Evolutionary conservation across 208 protist genomes (phyloP), one percentile per base, ranked within the genome.

Genomic region (Phytomonas francai): DNA sequence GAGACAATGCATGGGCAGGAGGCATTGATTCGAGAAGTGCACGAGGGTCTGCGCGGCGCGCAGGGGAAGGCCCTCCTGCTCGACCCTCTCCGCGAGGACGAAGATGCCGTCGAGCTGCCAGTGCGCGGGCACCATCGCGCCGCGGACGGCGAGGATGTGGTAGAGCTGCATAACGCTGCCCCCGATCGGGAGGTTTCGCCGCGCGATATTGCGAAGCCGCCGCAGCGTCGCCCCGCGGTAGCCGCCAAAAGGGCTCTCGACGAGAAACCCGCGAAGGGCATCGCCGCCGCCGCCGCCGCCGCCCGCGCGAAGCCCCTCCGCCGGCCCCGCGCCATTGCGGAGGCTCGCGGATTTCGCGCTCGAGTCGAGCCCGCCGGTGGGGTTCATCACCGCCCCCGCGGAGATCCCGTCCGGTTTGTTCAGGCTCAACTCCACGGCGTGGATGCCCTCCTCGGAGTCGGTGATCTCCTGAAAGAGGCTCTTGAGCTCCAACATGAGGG

Each of bases 381-480:
- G 68, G 28, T 74, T 71, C 22, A 71, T 61, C 25, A 67, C 2
- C 54, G 71, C 61, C 6, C 71, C 67, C 16, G 62, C 58, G n/a
- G n/a, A n/a, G n/a, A n/a, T n/a, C n/a, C n/a, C n/a, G n/a, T n/a
- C n/a, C n/a, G n/a, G 33, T 63, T 62, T 28, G 71, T 76, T n/a
- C n/a, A n/a, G n/a, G n/a, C n/a, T n/a, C 36, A 82, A 73, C 74
- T 95, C 85, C 51, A 93, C 78, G 0, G 80, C 78, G 58, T 83
- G 79, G 59, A 95, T 90, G 64, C 83, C 89, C 69, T 95, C 89
- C 67, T 90, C 85, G 16, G 93, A 77, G 59, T 95, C 87, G 59
- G 89, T 87, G 3, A 95, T 77, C 72, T 92, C 78, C 73, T 91
- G 82, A 66, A 92, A 91, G 65, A 95, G 77, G 61, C 80, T 81